Percentiles rank a stretch among this genome's conserved stretches.
These are phyloP conservation scores for Crithidia expoeki DNA, from an alignment of 208 protist genomes.

Conservation along the genomic window DNA sequence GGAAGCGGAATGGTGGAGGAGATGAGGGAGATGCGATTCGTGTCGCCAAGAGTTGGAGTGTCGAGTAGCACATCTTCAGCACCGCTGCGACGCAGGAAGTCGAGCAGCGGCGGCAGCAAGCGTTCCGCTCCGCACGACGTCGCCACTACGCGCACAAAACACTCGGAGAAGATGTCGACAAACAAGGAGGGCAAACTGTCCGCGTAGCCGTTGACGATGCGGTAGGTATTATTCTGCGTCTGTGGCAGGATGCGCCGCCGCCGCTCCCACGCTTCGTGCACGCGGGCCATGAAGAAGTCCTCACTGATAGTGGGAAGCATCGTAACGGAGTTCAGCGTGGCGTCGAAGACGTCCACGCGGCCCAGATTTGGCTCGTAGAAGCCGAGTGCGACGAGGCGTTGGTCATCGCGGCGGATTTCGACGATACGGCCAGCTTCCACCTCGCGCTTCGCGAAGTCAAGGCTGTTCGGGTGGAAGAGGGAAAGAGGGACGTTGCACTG, in stretches of 20 bases:
- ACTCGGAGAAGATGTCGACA: slow-evolving; percentile 82
- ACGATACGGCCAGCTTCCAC: slow-evolving; percentile 63
- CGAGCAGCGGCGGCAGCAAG: slow-evolving; percentile 68
- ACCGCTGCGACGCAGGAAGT: slow-evolving; percentile 68
- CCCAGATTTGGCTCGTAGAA: slow-evolving; percentile 76
- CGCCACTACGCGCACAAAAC: slow-evolving; percentile 76
- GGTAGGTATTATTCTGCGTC: slow-evolving; percentile 71
- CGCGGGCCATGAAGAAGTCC: slow-evolving; percentile 74
- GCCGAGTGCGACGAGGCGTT: slow-evolving; percentile 65
- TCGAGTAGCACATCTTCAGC: slow-evolving; percentile 81
- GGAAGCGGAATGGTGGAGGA: slow-evolving; percentile 55
- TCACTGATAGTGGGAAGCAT: slow-evolving; percentile 78
- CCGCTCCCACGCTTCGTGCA: slow-evolving; percentile 66
- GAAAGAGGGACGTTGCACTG: slow-evolving; percentile 54
- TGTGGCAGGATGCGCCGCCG: slow-evolving; percentile 57
- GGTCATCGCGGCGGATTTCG: slow-evolving; percentile 66
- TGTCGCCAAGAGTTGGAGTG: slow-evolving; percentile 61
- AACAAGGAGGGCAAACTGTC: slow-evolving; percentile 83
- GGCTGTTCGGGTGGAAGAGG: slow-evolving; percentile 58
- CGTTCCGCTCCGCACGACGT: slow-evolving; percentile 74
- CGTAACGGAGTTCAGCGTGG: slow-evolving; percentile 40
- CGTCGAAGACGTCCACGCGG: slow-evolving; percentile 82
- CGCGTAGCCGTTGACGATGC: slow-evolving; percentile 72
- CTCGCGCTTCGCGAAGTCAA: slow-evolving; percentile 60
- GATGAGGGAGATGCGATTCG: slow-evolving; percentile 49